Base-by-base conservation (phyloP, 2,329 filamentous ascomycete species). In the Sporothrix inflata region DNA sequence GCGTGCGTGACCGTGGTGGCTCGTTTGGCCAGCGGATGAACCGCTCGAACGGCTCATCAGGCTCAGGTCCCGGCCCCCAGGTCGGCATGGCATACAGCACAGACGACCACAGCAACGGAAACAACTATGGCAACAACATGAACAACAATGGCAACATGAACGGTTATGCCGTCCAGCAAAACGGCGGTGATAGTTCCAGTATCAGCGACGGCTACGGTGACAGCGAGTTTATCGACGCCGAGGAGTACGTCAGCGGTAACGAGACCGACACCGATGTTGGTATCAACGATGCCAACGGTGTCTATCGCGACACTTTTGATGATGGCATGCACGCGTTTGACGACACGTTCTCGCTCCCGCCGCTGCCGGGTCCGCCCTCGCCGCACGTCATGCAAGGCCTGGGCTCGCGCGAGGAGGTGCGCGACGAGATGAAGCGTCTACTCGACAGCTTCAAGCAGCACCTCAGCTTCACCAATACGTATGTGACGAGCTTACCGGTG, bases 361-460 rank as follows among this genome's bases (percentile, higher is more conserved):
- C 72, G 3, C 72, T 75, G 7, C 74, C 74, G 0, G 73, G 70
- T 1, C 73, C 75, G 51, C 87, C 87, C 1, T 83, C 85, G 1
- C 79, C 82, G 2, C 82, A 83, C 69, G 86, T 88, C 53, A 85
- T 89, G 82, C 78, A 79, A 74, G 80, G 80, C 4, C 71, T 78
- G 57, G 78, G 77, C 11, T 77, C 76, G 27, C 76, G 78, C 14
- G 76, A 77, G 3, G 73, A 75, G 0, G 80, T 85, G 4, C 78
- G 82, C 14, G 79, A 80, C 6, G 81, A 84, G 4, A 80, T 84
- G 8, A 80, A 82, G 16, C 78, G 80, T 9, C 81, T 85, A 21
- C 76, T 85, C 19, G 78, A 78, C 47, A 79, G 78, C 51, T 81
- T 81, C 73, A 75, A 77, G 67, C 78, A 80, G 70, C 80, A 81